phyloP scores from a whole-genome alignment of 345 rosid species.

The Firmiana major region DNA sequence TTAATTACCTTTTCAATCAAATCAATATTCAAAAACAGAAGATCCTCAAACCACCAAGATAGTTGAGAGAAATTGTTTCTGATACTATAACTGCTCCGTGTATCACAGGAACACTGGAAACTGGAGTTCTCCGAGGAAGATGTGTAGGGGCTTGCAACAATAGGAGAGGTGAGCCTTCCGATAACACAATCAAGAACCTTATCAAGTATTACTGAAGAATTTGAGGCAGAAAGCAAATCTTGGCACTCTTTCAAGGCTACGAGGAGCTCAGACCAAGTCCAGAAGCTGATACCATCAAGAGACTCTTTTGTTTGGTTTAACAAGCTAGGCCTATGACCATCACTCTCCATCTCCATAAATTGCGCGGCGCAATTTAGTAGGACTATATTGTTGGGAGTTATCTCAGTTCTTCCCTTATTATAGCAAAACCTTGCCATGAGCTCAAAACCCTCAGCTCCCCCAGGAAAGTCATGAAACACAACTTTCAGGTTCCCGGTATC shows the following conservation, averaged over 20 bases:
- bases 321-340: constrained; percentile 18
- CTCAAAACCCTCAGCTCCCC: constrained; percentile 55
- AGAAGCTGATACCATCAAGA: constrained; percentile 37
- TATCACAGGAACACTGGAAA: constrained; percentile 29
- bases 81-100: constrained; percentile 29
- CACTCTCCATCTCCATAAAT: constrained; percentile 42
- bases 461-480: constrained; percentile 46
- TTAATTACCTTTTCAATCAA: constrained; percentile 29
- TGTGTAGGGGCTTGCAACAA: constrained; percentile 23
- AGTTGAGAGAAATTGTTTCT: constrained; percentile 18
- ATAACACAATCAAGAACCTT: constrained; percentile 31
- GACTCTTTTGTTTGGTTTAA: constrained; percentile 26
- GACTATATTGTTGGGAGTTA: constrained; percentile 35
- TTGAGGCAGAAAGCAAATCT: constrained; percentile 23
- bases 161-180: constrained; percentile 28
- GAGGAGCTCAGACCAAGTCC: constrained; percentile 59
- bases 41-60: constrained; percentile 51
- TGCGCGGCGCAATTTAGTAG: constrained; percentile 36
- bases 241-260: constrained; percentile 44
- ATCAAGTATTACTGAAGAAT: constrained; percentile 28
- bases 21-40: constrained; percentile 31
- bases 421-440: constrained; percentile 50
- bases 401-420: constrained; percentile 31
- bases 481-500: constrained; percentile 30
- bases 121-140: constrained; percentile 34